phyloP scores from a whole-genome alignment of 148 eudicot species.

The Linanthus parryae region DNA sequence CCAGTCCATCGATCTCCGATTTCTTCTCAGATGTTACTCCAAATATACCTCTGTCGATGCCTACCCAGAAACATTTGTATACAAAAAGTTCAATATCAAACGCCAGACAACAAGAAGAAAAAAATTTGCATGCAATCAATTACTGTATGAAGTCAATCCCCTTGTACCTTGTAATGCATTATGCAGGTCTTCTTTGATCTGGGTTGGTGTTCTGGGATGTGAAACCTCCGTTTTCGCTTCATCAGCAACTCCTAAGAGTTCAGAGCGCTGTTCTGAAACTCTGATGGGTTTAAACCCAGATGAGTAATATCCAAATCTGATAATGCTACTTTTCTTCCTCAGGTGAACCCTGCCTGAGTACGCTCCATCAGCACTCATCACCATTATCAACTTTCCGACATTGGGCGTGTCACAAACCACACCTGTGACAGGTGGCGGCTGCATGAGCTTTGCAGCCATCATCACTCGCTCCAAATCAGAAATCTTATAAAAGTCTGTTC shows the following conservation, averaged over 20 bases:
- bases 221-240: conserved; percentile 22
- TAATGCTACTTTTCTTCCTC: conserved; percentile 5
- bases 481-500: too few relatives aligned
- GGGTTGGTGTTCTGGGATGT: conserved; percentile 13
- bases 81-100: neutral
- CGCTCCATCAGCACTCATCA: conserved; percentile 21
- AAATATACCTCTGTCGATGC: conserved; percentile 84
- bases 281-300: conserved; percentile 21
- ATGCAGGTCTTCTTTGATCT: conserved; percentile 41
- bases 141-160: neutral
- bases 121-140: neutral
- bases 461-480: too few relatives aligned
- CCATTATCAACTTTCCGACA: conserved; percentile 18
- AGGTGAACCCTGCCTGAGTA: conserved; percentile 21
- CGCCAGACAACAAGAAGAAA: neutral
- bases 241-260: conserved; percentile 18
- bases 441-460: conserved; percentile 52
- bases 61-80: conserved; percentile 23
- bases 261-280: conserved; percentile 36
- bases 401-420: conserved; percentile 22
- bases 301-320: conserved; percentile 18
- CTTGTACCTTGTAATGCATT: conserved; percentile 52
- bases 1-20: conserved; percentile 55
- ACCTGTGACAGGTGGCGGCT: conserved; percentile 44
- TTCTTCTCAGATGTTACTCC: conserved; percentile 67